phyloP scores from a whole-genome alignment of 805 yeast genomes.

The Ogataea nakhonphanomensis region DNA sequence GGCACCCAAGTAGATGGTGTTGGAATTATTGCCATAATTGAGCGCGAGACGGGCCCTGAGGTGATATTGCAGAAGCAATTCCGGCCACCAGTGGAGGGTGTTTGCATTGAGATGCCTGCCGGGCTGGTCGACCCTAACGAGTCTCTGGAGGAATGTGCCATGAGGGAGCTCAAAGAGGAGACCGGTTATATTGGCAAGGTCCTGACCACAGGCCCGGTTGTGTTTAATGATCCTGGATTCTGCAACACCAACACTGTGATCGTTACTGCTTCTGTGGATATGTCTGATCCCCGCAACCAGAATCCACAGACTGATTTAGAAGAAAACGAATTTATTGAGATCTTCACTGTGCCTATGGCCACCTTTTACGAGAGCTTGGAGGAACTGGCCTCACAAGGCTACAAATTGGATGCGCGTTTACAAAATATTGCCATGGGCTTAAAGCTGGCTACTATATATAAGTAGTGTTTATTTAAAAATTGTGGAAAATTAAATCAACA shows the following conservation, averaged over 20 bases:
- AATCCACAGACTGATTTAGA: constrained; percentile 76
- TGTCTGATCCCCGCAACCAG: constrained; percentile 58
- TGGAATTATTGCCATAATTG: constrained; percentile 75
- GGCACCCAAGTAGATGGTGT: constrained; percentile 79
- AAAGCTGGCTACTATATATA: constrained; percentile 41
- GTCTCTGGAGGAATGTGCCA: constrained; percentile 71
- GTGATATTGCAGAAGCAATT: constrained; percentile 80
- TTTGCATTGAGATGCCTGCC: constrained; percentile 92
- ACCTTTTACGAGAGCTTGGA: constrained; percentile 53
- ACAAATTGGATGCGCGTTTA: constrained; percentile 79
- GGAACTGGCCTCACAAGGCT: constrained; percentile 59
- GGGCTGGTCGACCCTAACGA: constrained; percentile 89
- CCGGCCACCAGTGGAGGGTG: constrained; percentile 87
- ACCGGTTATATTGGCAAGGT: constrained; percentile 85
- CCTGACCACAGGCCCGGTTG: constrained; percentile 22
- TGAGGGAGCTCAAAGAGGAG: constrained; percentile 85
- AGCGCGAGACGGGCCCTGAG: constrained; percentile 39
- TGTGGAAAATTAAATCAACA: neutral
- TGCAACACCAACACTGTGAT: constrained; percentile 84
- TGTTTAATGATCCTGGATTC: constrained; percentile 61
- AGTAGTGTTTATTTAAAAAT: constrained; percentile 1
- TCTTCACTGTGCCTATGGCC: constrained; percentile 67
- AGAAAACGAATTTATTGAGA: constrained; percentile 89
- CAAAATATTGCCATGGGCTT: constrained; percentile 85
- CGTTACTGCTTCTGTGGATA: constrained; percentile 75